A percentile compares a stretch with the other conserved stretches of the same genome.
Conservation (phyloP, 2,329 filamentous ascomycete genomes). For the Mariannaea elegans region DNA sequence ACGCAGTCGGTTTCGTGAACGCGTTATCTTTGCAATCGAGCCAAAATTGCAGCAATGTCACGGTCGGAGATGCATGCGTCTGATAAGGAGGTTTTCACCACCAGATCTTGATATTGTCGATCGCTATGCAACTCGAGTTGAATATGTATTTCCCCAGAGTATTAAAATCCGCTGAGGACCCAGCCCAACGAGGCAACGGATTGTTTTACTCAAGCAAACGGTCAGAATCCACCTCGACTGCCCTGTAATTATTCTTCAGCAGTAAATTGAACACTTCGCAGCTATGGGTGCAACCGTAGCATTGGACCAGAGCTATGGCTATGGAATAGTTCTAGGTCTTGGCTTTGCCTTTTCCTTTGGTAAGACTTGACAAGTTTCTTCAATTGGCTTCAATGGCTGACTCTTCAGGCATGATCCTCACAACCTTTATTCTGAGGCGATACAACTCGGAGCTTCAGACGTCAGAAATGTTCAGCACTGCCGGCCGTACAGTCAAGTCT, state of each 20-base stretch:
- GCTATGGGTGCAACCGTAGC: constrained; percentile 34
- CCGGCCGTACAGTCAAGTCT: constrained; percentile 87
- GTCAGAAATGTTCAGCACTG: constrained; percentile 91
- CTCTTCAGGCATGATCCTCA: constrained; percentile 3
- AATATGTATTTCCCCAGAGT: neutral
- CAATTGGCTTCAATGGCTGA: neutral
- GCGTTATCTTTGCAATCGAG: neutral
- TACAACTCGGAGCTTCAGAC: constrained; percentile 78
- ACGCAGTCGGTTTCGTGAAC: neutral
- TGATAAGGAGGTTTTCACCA: constrained; percentile 5
- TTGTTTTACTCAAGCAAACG: neutral
- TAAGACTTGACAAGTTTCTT: no score
- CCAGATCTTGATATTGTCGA: neutral
- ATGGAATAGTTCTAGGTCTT: constrained; percentile 80
- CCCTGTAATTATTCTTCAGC: neutral
- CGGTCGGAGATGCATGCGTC: neutral
- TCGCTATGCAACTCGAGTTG: neutral
- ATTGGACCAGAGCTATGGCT: constrained; percentile 72
- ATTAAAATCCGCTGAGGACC: neutral
- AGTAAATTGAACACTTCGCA: neutral
- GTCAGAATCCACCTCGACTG: neutral
- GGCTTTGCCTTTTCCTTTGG: constrained; percentile 78
- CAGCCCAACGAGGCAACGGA: no score
- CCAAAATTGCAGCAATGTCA: neutral
- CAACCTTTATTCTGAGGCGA: constrained; percentile 43